These are phyloP conservation scores for Boletus rex-veris DNA, from an alignment of 768 basidiomycete species.

Conservation along the genomic window DNA sequence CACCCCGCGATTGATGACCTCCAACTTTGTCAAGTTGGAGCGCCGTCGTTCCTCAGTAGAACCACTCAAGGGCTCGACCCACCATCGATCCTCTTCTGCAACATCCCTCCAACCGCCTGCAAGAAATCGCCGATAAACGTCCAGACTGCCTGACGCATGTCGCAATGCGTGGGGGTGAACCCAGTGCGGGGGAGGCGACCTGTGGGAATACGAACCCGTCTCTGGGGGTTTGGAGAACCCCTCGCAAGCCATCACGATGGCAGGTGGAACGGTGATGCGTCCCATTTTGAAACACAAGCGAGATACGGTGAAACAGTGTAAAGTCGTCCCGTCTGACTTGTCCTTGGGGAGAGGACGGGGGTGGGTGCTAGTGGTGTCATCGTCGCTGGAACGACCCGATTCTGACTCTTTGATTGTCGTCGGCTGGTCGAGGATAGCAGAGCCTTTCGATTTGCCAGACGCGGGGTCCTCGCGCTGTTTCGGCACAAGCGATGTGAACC, in stretches of 20 bases:
- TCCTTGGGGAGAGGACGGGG: neutral
- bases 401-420: neutral
- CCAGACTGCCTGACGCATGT: constrained; percentile 14
- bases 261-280: constrained; percentile 68
- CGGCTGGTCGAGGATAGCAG: neutral
- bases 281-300: constrained; percentile 66
- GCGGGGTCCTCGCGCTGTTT: neutral
- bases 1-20: constrained; percentile 2
- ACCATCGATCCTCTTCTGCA: constrained; percentile 57
- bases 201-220: constrained; percentile 10
- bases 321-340: constrained; percentile 40
- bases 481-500: constrained; percentile 7
- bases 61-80: constrained; percentile 53
- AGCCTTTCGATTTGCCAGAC: neutral
- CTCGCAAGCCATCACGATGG: constrained; percentile 52
- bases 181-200: constrained; percentile 14
- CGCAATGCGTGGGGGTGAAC: constrained; percentile 6
- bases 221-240: constrained; percentile 41
- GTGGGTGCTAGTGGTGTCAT: neutral
- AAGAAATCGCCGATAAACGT: constrained; percentile 42
- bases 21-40: constrained; percentile 9
- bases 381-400: neutral
- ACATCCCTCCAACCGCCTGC: constrained; percentile 59
- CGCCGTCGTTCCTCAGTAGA: constrained; percentile 36
- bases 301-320: constrained; percentile 59